Conservation (phyloP, 2,329 filamentous ascomycete species). For the Fusarium sp. region DNA sequence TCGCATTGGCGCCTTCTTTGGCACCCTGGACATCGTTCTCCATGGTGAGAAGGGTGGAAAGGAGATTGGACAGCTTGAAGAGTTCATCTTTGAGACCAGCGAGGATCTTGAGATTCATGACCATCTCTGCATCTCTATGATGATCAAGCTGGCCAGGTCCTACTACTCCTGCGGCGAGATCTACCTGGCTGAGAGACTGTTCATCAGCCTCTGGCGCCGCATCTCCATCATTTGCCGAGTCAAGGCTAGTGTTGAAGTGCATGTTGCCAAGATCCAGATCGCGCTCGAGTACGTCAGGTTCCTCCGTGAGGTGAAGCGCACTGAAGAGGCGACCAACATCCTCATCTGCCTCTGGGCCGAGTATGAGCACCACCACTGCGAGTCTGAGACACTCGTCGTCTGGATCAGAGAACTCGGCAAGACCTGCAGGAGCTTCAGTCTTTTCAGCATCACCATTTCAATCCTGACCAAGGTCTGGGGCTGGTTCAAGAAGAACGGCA, state of each 20-base stretch:
- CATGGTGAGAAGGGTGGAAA: slow-evolving; percentile 40
- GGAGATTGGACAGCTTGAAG: slow-evolving; percentile 47
- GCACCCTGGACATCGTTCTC: slow-evolving; percentile 50
- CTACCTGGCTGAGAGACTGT: slow-evolving; percentile 52
- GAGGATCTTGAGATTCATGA: slow-evolving; percentile 50
- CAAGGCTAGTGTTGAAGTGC: slow-evolving; percentile 47
- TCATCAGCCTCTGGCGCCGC: slow-evolving; percentile 54
- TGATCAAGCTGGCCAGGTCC: slow-evolving; percentile 49
- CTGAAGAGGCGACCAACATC: slow-evolving; percentile 53
- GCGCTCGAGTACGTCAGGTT: slow-evolving; percentile 53
- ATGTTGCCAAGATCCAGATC: slow-evolving; percentile 53
- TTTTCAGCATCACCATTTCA: slow-evolving; percentile 48
- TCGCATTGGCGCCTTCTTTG: slow-evolving; percentile 47
- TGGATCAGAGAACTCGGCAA: slow-evolving; percentile 51
- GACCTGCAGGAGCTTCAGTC: slow-evolving; percentile 48
- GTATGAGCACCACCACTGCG: slow-evolving; percentile 51
- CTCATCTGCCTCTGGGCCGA: slow-evolving; percentile 56
- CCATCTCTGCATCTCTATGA: slow-evolving; percentile 48
- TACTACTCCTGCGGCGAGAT: slow-evolving; percentile 50
- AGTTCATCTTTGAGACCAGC: slow-evolving; percentile 50
- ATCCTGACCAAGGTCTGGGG: slow-evolving; percentile 54
- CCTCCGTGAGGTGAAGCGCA: slow-evolving; percentile 46
- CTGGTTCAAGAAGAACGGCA: slow-evolving; percentile 52
- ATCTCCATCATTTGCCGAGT: slow-evolving; percentile 48
- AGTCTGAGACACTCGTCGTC: slow-evolving; percentile 48